phyloP scores from a whole-genome alignment of 345 rosid species.

The Bretschneidera sinensis region DNA sequence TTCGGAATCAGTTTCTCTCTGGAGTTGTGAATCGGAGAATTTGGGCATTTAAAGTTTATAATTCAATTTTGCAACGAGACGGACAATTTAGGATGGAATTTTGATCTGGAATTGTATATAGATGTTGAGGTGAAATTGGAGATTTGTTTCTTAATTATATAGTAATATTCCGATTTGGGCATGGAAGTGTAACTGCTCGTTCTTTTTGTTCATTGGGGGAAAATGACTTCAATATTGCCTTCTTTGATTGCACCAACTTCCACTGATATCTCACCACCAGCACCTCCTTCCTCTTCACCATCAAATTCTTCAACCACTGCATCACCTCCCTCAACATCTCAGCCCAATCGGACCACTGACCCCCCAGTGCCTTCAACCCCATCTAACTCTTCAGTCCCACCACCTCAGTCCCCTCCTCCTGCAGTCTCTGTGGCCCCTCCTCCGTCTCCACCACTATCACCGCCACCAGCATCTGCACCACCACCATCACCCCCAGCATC shows the following conservation, averaged over 20 bases:
- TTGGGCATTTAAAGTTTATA: conserved; percentile 5
- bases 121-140: not conserved
- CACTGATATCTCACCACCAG: conserved; percentile 26
- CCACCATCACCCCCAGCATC: conserved; percentile 38
- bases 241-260: conserved; percentile 29
- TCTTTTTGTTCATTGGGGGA: conserved; percentile 8
- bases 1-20: conserved; percentile 12
- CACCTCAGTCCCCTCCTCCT: conserved; percentile 47
- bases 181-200: conserved; percentile 20
- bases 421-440: conserved; percentile 33
- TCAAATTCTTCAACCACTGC: conserved; percentile 36
- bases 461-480: conserved; percentile 39
- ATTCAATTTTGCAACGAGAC: not conserved
- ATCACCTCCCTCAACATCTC: conserved; percentile 40
- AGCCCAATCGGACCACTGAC: conserved; percentile 27
- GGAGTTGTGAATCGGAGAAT: conserved; percentile 1
- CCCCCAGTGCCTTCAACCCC: conserved; percentile 36
- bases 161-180: conserved; percentile 1
- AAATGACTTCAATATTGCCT: conserved; percentile 50
- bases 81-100: not conserved
- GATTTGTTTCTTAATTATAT: conserved; percentile 7
- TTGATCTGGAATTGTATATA: not conserved
- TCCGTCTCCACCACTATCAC: conserved; percentile 36
- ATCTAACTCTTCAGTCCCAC: conserved; percentile 28
- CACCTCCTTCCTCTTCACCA: conserved; percentile 25